These are phyloP conservation scores for Gremmenia infestans DNA, from an alignment of 2,329 filamentous ascomycete genomes.

Conservation along the genomic window DNA sequence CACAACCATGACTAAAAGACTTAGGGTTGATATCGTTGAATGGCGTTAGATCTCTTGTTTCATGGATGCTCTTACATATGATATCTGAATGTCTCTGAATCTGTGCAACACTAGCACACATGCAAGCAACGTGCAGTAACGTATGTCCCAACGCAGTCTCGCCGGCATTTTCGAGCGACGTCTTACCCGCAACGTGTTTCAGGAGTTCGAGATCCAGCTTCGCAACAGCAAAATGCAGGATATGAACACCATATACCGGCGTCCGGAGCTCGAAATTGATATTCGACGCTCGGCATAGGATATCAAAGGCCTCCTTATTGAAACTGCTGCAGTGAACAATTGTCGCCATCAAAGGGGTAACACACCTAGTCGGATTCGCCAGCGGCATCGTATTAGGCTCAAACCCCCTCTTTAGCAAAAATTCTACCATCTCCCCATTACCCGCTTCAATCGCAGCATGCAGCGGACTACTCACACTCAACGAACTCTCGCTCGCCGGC, in stretches of 20 bases:
- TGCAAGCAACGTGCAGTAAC: slow-evolving; percentile 20
- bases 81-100: slow-evolving; percentile 10
- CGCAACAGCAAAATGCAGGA: slow-evolving; percentile 21
- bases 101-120: slow-evolving; percentile 10
- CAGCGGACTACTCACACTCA: slow-evolving; percentile 16
- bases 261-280: slow-evolving; percentile 17
- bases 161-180: slow-evolving; percentile 12
- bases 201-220: slow-evolving; percentile 15
- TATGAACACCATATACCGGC: slow-evolving; percentile 15
- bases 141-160: slow-evolving; percentile 19
- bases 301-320: slow-evolving; percentile 12
- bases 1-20: background rate
- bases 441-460: slow-evolving; percentile 11
- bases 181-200: slow-evolving; percentile 6
- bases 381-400: slow-evolving; percentile 20
- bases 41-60: slow-evolving; percentile 16
- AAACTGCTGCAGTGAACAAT: slow-evolving; percentile 10
- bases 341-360: slow-evolving; percentile 18
- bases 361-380: slow-evolving; percentile 15
- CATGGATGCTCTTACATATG: slow-evolving; percentile 15
- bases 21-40: slow-evolving; percentile 6
- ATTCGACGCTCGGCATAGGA: slow-evolving; percentile 5
- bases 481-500: slow-evolving; percentile 10
- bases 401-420: slow-evolving; percentile 14
- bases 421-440: slow-evolving; percentile 10